Percentiles rank a stretch among this genome's conserved stretches.
Evolutionary conservation across 352 stramenopile genomes (phyloP).

Genomic region (Pythium diclinum): DNA sequence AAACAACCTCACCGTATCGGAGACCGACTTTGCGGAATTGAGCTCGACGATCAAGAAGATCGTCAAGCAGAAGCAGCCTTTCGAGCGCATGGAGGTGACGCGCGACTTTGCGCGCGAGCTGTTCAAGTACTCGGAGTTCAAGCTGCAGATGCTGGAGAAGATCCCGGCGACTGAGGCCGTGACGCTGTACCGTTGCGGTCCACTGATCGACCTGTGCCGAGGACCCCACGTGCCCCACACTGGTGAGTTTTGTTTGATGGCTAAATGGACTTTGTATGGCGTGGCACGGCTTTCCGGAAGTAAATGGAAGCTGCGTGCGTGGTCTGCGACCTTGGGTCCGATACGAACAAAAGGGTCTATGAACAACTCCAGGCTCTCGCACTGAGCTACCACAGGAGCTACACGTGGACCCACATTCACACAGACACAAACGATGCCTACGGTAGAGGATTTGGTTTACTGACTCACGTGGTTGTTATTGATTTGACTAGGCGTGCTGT

Average conservation of each 20-base stretch:
- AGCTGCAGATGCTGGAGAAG: conserved; percentile 96
- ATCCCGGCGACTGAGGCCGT: conserved; percentile 91
- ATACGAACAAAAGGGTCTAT: conserved; percentile 32
- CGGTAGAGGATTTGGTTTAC: not conserved
- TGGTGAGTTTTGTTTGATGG: conserved; percentile 77
- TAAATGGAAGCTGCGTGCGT: not conserved
- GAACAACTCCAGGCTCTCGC: conserved; percentile 75
- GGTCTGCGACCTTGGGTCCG: conserved; percentile 30
- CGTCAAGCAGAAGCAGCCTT: conserved; percentile 92
- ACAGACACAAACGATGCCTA: not conserved
- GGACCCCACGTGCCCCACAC: conserved; percentile 95
- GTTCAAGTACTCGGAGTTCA: conserved; percentile 95
- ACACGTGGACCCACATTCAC: conserved; percentile 75
- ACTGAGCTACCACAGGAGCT: conserved; percentile 66
- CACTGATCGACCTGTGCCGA: conserved; percentile 97
- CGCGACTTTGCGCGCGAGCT: conserved; percentile 90
- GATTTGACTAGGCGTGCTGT: conserved; percentile 58
- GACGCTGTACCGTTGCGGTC: conserved; percentile 97
- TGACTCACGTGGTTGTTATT: not conserved
- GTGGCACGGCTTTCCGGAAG: not conserved
- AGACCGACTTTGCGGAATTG: conserved; percentile 77
- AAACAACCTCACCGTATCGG: conserved; percentile 62
- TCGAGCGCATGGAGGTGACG: conserved; percentile 89
- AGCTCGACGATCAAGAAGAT: conserved; percentile 93
- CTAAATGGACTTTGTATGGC: conserved; percentile 23